Percentiles rank a stretch among this genome's conserved stretches.
Conservation (phyloP, 345 rosid species). For the Capsella bursapastoris region DNA sequence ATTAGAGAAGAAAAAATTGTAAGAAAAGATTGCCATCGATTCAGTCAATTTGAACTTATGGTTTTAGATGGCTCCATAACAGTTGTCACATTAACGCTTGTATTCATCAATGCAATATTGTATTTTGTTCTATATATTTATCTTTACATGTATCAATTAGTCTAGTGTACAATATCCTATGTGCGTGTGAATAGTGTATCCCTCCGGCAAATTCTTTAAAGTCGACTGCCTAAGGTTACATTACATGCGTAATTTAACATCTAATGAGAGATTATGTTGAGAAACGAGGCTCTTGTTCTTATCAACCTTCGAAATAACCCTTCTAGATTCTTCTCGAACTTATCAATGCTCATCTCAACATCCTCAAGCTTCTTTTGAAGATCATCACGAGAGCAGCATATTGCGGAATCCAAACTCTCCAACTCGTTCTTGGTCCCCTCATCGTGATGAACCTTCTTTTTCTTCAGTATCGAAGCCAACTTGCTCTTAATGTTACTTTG, state of each 20-base stretch:
- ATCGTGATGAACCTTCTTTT: constrained; percentile 45
- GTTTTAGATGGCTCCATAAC: too few species aligned
- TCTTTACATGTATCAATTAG: background rate
- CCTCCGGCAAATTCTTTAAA: constrained; percentile 27
- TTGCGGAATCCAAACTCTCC: constrained; percentile 48
- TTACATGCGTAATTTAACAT: background rate
- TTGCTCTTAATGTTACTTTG: constrained; percentile 45
- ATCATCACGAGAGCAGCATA: constrained; percentile 36
- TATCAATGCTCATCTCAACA: constrained; percentile 52
- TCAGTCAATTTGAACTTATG: too few species aligned
- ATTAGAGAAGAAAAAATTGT: too few species aligned
- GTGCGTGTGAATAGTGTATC: background rate
- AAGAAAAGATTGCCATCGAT: too few species aligned
- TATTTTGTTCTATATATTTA: background rate
- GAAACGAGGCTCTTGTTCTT: constrained; percentile 64
- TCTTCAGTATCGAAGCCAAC: constrained; percentile 59
- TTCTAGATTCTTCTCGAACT: constrained; percentile 61
- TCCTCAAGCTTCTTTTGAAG: constrained; percentile 50
- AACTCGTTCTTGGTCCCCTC: constrained; percentile 50
- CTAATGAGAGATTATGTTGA: constrained; percentile 69
- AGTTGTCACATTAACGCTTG: too few species aligned
- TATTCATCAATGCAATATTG: background rate
- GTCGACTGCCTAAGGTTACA: constrained; percentile 13
- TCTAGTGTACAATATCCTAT: constrained; percentile 9
- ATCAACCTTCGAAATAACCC: constrained; percentile 60